phyloP scores from a whole-genome alignment of 805 yeast genomes.

The Torulaspora franciscae region DNA sequence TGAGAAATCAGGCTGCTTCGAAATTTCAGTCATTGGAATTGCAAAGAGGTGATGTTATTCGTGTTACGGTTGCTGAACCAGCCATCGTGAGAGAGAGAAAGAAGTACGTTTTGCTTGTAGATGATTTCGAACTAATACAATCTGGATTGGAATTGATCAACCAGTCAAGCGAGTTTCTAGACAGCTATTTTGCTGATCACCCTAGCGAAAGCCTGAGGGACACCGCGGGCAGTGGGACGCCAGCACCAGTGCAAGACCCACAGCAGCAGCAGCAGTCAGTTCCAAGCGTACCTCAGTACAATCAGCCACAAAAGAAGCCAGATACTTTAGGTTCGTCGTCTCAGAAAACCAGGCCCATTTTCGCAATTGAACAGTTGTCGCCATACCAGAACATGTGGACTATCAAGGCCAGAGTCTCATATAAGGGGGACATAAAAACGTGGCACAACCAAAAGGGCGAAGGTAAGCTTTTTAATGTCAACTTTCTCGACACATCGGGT shows the following conservation, averaged over 20 bases:
- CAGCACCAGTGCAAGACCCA: conserved; percentile 19
- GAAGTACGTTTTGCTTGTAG: conserved; percentile 46
- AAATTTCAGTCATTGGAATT: conserved; percentile 44
- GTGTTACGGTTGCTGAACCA: conserved; percentile 33
- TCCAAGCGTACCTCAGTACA: conserved; percentile 1
- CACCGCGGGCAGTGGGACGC: conserved; percentile 12
- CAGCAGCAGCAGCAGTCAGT: conserved; percentile 5
- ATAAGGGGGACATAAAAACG: conserved; percentile 79
- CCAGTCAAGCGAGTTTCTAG: conserved; percentile 42
- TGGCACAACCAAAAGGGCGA: conserved; percentile 85
- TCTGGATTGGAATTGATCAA: conserved; percentile 39
- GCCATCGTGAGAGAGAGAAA: conserved; percentile 37
- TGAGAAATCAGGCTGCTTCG: conserved; percentile 47
- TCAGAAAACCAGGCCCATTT: conserved; percentile 41
- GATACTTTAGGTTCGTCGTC: conserved; percentile 16
- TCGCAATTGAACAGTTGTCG: conserved; percentile 80
- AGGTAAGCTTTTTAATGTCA: conserved; percentile 85
- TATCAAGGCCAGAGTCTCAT: conserved; percentile 85
- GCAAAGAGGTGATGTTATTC: conserved; percentile 39
- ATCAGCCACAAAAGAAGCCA: conserved; percentile 11
- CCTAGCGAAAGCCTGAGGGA: conserved; percentile 43
- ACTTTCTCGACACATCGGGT: conserved; percentile 88
- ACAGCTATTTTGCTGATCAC: conserved; percentile 53
- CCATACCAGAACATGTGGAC: conserved; percentile 92
- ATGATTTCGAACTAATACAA: conserved; percentile 42